Evolutionary conservation across 768 basidiomycete species (phyloP).

Genomic region (Pisolithus albus): DNA sequence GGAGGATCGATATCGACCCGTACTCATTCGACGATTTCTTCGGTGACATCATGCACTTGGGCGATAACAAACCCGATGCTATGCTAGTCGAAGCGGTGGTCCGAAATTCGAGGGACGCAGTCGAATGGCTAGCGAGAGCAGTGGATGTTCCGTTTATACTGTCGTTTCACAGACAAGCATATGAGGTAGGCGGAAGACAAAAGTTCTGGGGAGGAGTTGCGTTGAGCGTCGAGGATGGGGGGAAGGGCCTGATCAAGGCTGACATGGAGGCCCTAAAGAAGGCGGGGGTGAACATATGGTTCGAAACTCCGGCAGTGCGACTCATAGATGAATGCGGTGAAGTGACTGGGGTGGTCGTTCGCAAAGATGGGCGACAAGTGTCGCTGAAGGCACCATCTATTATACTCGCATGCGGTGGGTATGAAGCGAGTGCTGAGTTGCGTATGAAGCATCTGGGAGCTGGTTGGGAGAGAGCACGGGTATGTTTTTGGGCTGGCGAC

Average conservation of each 20-base stretch:
- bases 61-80: constrained; percentile 42
- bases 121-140: constrained; percentile 49
- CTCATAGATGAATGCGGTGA: constrained; percentile 29
- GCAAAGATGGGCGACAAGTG: constrained; percentile 30
- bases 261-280: constrained; percentile 44
- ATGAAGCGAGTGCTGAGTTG: constrained; percentile 49
- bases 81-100: constrained; percentile 48
- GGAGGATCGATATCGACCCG: constrained; percentile 49
- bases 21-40: constrained; percentile 52
- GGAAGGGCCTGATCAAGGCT: constrained; percentile 58
- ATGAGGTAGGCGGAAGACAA: constrained; percentile 52
- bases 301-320: constrained; percentile 40
- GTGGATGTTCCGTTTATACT: constrained; percentile 50
- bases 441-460: constrained; percentile 50
- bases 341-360: constrained; percentile 42
- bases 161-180: constrained; percentile 62
- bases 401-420: constrained; percentile 61
- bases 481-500: constrained; percentile 16
- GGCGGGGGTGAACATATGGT: constrained; percentile 52
- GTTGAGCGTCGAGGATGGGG: constrained; percentile 55
- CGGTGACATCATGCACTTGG: constrained; percentile 55
- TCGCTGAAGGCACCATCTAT: constrained; percentile 39
- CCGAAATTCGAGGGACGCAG: constrained; percentile 45
- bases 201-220: constrained; percentile 70
- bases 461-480: constrained; percentile 53